Base-by-base conservation (phyloP, 495 filamentous ascomycete species). In the Mytilinidion resinicola region DNA sequence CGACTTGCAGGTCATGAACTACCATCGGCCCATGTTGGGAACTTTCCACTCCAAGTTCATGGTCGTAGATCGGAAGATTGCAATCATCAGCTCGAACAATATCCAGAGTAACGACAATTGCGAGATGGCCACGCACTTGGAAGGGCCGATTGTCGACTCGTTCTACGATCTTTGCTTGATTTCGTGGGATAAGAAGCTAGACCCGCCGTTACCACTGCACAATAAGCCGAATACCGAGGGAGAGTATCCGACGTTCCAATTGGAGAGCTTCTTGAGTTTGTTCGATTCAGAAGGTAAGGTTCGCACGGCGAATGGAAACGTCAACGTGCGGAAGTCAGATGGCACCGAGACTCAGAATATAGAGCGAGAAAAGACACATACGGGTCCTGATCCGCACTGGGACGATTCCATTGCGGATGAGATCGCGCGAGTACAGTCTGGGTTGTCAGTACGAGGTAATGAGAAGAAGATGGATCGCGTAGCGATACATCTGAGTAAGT, bases 31-130 rank as follows among this genome's bases (percentile, higher is more conserved):
- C 0, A 66, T 86, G 0, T 70, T 91, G 46, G 88, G 88, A 3
- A 91, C 87, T 0, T 86, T 90, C 41, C 87, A 91, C 69, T 74
- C 82, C 53, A 91, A 91, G 61, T 89, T 85, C 65, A 84, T 87
- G 75, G 76, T 90, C 15, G 81, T 91, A 8, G 88, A 91, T 66
- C 77, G 87, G 3, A 79, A 79, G 60, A 75, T 85, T 36, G 87
- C 80, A 1, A 70, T 87, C 1, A 59, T 90, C 3, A 82, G 85
- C 69, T 90, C 86, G 72, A 89, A 87, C 65, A 90, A 90, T 59
- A 85, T 90, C 49, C 82, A 69, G 54, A 69, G 89, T 57, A 89
- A 87, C 54, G 84, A 87, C 59, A 90, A 90, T 59, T 38, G 88
- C 43, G 86, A 90, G 72, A 91, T 91, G 88, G 80, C 89, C 77